Evolutionary conservation across 352 stramenopile species (phyloP).

Genomic region (Pythium angustatum): DNA sequence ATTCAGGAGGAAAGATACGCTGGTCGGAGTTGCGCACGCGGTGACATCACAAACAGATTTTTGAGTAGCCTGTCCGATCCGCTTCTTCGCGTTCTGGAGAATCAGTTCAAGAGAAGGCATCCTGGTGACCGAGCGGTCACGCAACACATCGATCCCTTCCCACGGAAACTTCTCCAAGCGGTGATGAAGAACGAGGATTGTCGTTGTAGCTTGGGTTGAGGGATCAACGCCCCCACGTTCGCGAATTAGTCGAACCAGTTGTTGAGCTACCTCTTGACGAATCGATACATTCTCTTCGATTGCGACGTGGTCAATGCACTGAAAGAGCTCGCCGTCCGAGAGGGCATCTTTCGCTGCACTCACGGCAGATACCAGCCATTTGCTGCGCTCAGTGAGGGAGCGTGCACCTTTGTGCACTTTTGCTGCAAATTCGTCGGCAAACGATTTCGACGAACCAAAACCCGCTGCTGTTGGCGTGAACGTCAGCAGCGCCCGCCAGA

Average conservation of each 20-base stretch:
- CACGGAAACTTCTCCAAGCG: conserved; percentile 76
- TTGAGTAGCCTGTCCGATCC: conserved; percentile 9
- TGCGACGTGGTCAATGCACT: conserved; percentile 25
- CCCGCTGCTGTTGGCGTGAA: neutral
- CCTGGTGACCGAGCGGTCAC: conserved; percentile 45
- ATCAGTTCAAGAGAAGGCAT: conserved; percentile 78
- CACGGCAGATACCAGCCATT: conserved; percentile 16
- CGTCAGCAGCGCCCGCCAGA: conserved; percentile 25
- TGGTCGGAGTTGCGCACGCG: conserved; percentile 6
- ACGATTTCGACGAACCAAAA: neutral
- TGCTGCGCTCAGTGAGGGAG: conserved; percentile 5
- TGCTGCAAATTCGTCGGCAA: conserved; percentile 1
- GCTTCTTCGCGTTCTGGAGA: conserved; percentile 35
- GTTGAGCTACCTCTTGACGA: neutral
- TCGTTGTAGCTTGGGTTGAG: conserved; percentile 23
- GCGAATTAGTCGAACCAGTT: conserved; percentile 12
- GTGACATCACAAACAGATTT: neutral
- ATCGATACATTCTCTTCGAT: conserved; percentile 26
- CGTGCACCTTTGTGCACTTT: neutral
- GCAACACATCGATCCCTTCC: conserved; percentile 73
- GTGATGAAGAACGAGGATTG: conserved; percentile 68
- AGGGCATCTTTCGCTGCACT: conserved; percentile 3
- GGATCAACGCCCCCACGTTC: neutral
- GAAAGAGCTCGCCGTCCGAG: conserved; percentile 17
- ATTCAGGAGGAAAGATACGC: conserved; percentile 71